A percentile compares a stretch with the other conserved stretches of the same genome.
These are phyloP conservation scores for Trichoderma polysporum DNA, from an alignment of 2,329 filamentous ascomycete genomes.

Conservation along the genomic window DNA sequence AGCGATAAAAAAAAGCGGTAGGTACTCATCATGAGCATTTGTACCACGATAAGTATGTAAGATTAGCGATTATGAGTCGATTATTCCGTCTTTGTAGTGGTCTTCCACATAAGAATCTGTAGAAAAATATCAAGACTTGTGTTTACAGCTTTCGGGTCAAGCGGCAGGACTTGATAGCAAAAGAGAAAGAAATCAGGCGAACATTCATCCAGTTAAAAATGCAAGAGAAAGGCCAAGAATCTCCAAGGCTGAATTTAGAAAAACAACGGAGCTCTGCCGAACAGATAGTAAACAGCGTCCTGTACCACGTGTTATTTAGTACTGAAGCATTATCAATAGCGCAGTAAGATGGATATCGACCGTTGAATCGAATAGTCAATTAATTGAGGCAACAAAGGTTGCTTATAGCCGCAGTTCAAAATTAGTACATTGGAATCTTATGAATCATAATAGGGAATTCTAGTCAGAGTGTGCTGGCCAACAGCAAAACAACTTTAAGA, in stretches of 20 bases:
- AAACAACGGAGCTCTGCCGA: background rate
- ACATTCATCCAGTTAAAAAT: background rate
- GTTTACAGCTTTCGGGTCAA: too few relatives aligned
- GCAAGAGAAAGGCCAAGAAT: background rate
- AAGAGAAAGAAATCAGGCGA: background rate
- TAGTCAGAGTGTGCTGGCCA: background rate
- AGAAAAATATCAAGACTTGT: too few relatives aligned
- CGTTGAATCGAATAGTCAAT: background rate
- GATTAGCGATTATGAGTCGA: background rate
- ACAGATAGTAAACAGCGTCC: background rate
- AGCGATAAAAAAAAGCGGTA: background rate
- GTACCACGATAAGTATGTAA: background rate
- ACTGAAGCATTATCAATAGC: background rate
- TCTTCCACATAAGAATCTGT: too few relatives aligned
- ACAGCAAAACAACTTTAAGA: background rate
- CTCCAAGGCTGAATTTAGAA: background rate
- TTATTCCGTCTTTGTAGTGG: too few relatives aligned
- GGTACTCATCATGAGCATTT: background rate
- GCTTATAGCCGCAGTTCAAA: background rate
- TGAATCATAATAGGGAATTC: background rate
- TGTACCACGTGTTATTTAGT: background rate
- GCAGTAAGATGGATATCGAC: background rate
- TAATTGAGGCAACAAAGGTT: background rate
- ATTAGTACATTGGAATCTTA: background rate
- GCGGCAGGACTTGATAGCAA: background rate